Conservation (phyloP, 1,139 yeast species). For the Suzukiozyma palmioleophila region DNA sequence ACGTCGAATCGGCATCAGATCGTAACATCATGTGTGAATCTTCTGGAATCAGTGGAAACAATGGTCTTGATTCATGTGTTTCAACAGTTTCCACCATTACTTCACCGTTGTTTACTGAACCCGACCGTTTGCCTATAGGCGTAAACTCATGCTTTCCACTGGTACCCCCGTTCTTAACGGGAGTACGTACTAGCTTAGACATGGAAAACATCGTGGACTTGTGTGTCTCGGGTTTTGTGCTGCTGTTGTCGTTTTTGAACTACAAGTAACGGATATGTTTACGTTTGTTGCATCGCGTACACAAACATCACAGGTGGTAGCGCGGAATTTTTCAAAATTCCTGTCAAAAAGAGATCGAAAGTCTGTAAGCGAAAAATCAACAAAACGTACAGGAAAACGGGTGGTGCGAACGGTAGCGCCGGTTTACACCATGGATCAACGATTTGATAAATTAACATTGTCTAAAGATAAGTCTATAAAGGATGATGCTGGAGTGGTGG, state of each 20-base stretch:
- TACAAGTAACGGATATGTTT: not conserved
- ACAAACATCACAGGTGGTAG: not conserved
- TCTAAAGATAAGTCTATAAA: too few species aligned
- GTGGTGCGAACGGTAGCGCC: too few species aligned
- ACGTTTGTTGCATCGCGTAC: constrained; percentile 1
- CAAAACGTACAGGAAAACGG: too few species aligned
- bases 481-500: too few species aligned
- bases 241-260: constrained; percentile 4
- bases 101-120: not conserved
- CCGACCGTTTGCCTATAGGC: constrained; percentile 29
- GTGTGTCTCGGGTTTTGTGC: not conserved
- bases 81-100: not conserved
- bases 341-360: too few species aligned
- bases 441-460: too few species aligned
- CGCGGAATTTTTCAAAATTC: too few species aligned
- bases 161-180: constrained; percentile 12
- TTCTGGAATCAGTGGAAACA: constrained; percentile 8
- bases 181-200: constrained; percentile 25
- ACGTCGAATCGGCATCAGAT: constrained; percentile 20
- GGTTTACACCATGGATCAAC: too few species aligned
- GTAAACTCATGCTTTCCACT: constrained; percentile 31
- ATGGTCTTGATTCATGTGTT: constrained; percentile 4
- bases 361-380: too few species aligned
- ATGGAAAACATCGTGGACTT: constrained; percentile 12
- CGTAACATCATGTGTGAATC: constrained; percentile 8